These are phyloP conservation scores for Arthrobotrys sphaeroides DNA, from an alignment of 2,329 filamentous ascomycete species.

Conservation along the genomic window DNA sequence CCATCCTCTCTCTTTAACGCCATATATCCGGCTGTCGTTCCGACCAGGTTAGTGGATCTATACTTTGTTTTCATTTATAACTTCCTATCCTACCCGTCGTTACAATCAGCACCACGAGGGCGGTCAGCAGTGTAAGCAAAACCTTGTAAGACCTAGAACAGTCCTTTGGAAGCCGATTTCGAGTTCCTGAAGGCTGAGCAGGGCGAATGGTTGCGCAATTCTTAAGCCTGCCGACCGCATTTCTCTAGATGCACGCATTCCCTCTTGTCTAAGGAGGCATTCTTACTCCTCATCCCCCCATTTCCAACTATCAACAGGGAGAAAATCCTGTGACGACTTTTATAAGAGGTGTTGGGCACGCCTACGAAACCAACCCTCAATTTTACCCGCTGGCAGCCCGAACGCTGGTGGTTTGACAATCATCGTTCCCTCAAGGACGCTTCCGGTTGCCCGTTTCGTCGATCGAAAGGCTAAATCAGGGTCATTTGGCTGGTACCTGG, in stretches of 20 bases:
- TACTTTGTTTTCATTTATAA: constrained; percentile 5
- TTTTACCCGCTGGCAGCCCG: constrained; percentile 14
- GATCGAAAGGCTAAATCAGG: constrained; percentile 51
- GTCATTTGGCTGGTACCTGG: constrained; percentile 51
- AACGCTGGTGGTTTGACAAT: constrained; percentile 49
- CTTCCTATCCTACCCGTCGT: background rate
- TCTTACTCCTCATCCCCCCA: constrained; percentile 33
- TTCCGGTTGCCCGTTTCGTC: constrained; percentile 52
- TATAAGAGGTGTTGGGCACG: constrained; percentile 24
- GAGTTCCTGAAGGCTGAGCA: constrained; percentile 46
- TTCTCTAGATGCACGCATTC: constrained; percentile 34
- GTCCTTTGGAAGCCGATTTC: constrained; percentile 22
- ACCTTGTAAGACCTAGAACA: constrained; percentile 32
- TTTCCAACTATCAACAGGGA: constrained; percentile 16
- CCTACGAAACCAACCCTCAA: constrained; percentile 23
- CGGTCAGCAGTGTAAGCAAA: constrained; percentile 37
- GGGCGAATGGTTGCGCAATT: constrained; percentile 33
- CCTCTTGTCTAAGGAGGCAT: constrained; percentile 41
- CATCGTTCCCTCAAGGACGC: constrained; percentile 41
- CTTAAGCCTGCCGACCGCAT: constrained; percentile 53
- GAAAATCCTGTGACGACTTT: background rate
- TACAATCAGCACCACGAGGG: constrained; percentile 28
- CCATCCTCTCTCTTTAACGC: background rate
- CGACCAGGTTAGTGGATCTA: constrained; percentile 44
- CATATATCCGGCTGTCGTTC: constrained; percentile 45